Percentiles rank a stretch among this genome's conserved stretches.
phyloP scores from a whole-genome alignment of 176 grass and related monocot species.

The Dendrocalamus sinicus region DNA sequence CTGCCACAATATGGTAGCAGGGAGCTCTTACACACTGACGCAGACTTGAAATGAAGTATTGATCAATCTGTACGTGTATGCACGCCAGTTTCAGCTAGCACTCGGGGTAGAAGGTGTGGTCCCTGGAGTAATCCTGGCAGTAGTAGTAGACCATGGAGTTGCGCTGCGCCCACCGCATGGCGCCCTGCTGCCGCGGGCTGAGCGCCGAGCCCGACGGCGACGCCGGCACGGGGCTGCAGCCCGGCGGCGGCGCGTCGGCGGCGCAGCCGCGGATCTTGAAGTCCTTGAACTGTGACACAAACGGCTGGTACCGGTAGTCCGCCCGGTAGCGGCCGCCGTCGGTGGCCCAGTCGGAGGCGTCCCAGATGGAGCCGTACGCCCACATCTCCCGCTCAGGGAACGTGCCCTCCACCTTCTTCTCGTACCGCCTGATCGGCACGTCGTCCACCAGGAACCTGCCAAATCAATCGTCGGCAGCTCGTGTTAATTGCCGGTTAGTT shows the following conservation, averaged over 20 bases:
- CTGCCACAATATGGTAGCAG: slow-evolving; percentile 39
- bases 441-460: slow-evolving; percentile 71
- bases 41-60: not conserved
- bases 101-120: slow-evolving; percentile 59
- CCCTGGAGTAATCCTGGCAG: slow-evolving; percentile 59
- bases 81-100: slow-evolving; percentile 25
- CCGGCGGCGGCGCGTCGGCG: not conserved
- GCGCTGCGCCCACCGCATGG: slow-evolving; percentile 65
- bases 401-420: slow-evolving; percentile 55
- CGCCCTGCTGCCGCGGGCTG: slow-evolving; percentile 46
- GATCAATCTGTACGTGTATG: not conserved
- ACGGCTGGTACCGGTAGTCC: slow-evolving; percentile 67
- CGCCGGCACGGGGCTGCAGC: slow-evolving; percentile 37
- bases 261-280: slow-evolving; percentile 58
- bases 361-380: slow-evolving; percentile 72
- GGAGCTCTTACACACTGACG: not conserved
- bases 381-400: slow-evolving; percentile 62
- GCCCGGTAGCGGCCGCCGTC: slow-evolving; percentile 59
- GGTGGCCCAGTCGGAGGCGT: slow-evolving; percentile 68
- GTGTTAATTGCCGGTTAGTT: not conserved
- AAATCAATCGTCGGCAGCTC: not conserved
- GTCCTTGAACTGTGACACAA: slow-evolving; percentile 40
- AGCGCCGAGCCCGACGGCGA: slow-evolving; percentile 43
- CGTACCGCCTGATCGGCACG: slow-evolving; percentile 65
- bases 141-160: slow-evolving; percentile 65